phyloP scores from a whole-genome alignment of 495 filamentous ascomycete genomes.

The Penicillium diatomitis region DNA sequence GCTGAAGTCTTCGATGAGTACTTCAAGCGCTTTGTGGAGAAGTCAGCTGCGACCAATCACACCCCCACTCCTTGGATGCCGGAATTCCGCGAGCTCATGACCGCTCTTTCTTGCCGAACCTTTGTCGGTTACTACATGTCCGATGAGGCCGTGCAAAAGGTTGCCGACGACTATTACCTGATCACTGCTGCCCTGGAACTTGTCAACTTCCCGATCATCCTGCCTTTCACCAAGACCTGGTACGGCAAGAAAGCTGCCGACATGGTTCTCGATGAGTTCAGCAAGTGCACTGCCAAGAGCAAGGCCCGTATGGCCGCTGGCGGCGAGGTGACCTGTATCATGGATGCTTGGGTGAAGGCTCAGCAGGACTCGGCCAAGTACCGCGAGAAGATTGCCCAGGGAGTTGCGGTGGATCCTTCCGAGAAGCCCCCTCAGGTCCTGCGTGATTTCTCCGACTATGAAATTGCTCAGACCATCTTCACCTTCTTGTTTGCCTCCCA shows the following conservation, averaged over 20 bases:
- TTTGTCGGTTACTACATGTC: conserved; percentile 95
- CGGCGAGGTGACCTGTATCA: conserved; percentile 78
- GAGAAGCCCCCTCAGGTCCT: conserved; percentile 78
- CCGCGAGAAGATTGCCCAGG: conserved; percentile 61
- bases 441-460: conserved; percentile 80
- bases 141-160: conserved; percentile 84
- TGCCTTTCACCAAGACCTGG: conserved; percentile 94
- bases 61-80: conserved; percentile 82
- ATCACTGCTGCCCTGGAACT: conserved; percentile 94
- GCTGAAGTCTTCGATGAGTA: conserved; percentile 87
- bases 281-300: conserved; percentile 85
- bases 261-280: conserved; percentile 83
- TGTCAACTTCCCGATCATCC: conserved; percentile 97
- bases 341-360: conserved; percentile 85
- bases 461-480: conserved; percentile 91
- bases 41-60: conserved; percentile 56
- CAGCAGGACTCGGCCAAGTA: conserved; percentile 78
- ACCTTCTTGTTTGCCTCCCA: conserved; percentile 98
- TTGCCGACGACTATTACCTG: conserved; percentile 92
- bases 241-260: conserved; percentile 94
- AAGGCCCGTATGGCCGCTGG: conserved; percentile 89
- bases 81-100: conserved; percentile 92
- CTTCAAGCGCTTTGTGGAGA: conserved; percentile 66
- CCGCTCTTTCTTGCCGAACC: conserved; percentile 86
- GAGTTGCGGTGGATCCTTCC: conserved; percentile 52